Conservation (phyloP, 1,284 basidiomycete genomes). For the Pyrrhoderma lamaoense region DNA sequence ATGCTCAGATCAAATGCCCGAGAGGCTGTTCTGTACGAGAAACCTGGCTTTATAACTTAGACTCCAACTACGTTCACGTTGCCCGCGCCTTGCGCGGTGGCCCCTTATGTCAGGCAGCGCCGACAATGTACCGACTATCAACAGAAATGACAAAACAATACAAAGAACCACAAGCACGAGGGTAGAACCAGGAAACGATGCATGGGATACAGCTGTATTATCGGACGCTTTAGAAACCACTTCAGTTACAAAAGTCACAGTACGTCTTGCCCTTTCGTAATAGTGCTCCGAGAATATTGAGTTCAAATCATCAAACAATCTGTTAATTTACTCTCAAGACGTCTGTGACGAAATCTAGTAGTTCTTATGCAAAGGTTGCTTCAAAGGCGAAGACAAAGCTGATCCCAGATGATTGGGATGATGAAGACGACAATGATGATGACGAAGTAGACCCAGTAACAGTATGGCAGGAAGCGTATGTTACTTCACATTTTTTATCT, state of each 20-base stretch:
- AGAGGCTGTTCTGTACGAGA: neutral
- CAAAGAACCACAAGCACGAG: too few species aligned
- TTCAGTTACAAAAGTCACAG: neutral
- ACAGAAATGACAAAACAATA: too few species aligned
- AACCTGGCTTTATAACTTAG: neutral
- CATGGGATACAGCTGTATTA: neutral
- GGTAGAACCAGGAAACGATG: too few species aligned
- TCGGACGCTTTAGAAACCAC: neutral
- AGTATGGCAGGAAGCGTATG: conserved; percentile 22
- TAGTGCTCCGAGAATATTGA: neutral
- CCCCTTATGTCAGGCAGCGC: conserved; percentile 9
- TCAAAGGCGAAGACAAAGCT: conserved; percentile 3
- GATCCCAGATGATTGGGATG: conserved; percentile 20
- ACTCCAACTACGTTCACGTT: too few species aligned
- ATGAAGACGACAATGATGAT: conserved; percentile 18
- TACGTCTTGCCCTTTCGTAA: neutral
- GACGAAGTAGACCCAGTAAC: conserved; percentile 17
- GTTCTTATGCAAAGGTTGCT: neutral
- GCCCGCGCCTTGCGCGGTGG: conserved; percentile 6
- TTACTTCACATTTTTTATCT: conserved; percentile 1
- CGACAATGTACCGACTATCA: neutral
- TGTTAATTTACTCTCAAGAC: neutral
- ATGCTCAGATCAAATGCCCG: too few species aligned
- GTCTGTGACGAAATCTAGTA: neutral
- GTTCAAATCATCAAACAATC: neutral